These are phyloP conservation scores for Teratosphaeria zuluensis DNA, from an alignment of 2,329 filamentous ascomycete species.

Conservation along the genomic window DNA sequence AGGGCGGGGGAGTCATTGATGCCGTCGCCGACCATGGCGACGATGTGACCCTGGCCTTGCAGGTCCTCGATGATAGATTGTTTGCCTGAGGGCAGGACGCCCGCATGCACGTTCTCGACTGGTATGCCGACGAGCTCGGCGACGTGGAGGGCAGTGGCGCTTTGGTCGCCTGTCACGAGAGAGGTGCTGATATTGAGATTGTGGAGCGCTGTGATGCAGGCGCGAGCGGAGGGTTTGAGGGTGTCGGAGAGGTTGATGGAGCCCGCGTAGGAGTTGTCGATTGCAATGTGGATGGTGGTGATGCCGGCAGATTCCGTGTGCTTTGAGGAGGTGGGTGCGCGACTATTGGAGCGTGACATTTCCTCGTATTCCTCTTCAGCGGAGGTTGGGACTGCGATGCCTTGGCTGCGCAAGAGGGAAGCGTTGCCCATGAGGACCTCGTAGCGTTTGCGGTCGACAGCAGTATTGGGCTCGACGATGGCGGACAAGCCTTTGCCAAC, in stretches of 20 bases:
- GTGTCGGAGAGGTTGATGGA: conserved; percentile 78
- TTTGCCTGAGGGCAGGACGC: conserved; percentile 86
- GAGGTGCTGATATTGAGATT: conserved; percentile 78
- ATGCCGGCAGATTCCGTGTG: conserved; percentile 50
- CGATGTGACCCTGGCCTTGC: conserved; percentile 62
- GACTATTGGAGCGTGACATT: conserved; percentile 26
- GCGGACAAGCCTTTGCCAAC: conserved; percentile 83
- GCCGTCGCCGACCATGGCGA: conserved; percentile 96
- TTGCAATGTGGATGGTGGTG: conserved; percentile 84
- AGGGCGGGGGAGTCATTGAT: conserved; percentile 97
- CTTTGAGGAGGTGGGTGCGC: conserved; percentile 21
- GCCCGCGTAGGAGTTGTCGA: conserved; percentile 72
- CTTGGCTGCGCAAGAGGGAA: conserved; percentile 61
- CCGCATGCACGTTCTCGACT: conserved; percentile 65
- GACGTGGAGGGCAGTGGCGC: conserved; percentile 72
- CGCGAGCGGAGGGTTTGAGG: conserved; percentile 77
- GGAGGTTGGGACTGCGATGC: conserved; percentile 51
- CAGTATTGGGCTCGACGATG: conserved; percentile 64
- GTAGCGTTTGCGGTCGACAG: conserved; percentile 61
- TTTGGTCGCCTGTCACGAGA: conserved; percentile 89
- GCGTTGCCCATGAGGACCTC: conserved; percentile 76
- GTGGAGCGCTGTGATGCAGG: conserved; percentile 70
- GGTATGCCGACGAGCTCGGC: conserved; percentile 75
- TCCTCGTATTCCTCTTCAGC: conserved; percentile 44
- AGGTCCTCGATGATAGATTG: conserved; percentile 72